Base-by-base conservation (phyloP, 2,329 filamentous ascomycete genomes). In the Aspergillus tanneri region DNA sequence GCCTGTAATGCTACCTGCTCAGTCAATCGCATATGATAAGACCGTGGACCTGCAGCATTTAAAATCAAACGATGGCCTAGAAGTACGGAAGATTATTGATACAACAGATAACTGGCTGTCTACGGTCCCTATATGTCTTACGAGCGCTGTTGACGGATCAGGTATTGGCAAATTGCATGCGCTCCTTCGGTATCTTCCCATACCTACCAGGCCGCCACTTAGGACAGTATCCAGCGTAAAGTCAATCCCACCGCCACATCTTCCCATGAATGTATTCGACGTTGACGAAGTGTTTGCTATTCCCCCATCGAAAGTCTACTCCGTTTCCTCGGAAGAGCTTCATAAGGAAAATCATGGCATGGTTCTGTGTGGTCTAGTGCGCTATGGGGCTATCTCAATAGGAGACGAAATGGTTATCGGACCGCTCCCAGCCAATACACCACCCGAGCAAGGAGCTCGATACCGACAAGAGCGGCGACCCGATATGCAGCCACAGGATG, bases 231-330 rank as follows among this genome's bases (percentile, higher is more conserved):
- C 45, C 3, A 21, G 61, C 27, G 42, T 55, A 3, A 58, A 52
- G n/a, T 39, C 45, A 10, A 36, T 47, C 12, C n/a, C 30, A 10
- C 12, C 46, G 2, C 44, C 57, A 0, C 77, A 83, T 49, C 78
- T 81, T 46, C 81, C 83, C 2, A 73, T 75, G 4, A 81, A 81
- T 25, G 72, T 96, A 2, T 97, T 97, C 62, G 88, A 96, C 62
- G 81, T 97, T 19, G 92, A 97, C 64, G 92, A 96, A 58, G 84
- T 90, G 1, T 97, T 95, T 67, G 87, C 81, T 49, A 80, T 91
- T 11, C 81, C 86, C 1, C 79, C 81, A 1, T 82, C 83, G 1
- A 84, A 83, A 53, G 75, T 80, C 4, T 74, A 73, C 53, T 71
- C 70, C 3, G 52, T 61, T 14, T 67, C 73, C 2, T 63, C 58